Evolutionary conservation across 169 alveolate species (phyloP).

Genomic region (Blepharisma undulans): DNA sequence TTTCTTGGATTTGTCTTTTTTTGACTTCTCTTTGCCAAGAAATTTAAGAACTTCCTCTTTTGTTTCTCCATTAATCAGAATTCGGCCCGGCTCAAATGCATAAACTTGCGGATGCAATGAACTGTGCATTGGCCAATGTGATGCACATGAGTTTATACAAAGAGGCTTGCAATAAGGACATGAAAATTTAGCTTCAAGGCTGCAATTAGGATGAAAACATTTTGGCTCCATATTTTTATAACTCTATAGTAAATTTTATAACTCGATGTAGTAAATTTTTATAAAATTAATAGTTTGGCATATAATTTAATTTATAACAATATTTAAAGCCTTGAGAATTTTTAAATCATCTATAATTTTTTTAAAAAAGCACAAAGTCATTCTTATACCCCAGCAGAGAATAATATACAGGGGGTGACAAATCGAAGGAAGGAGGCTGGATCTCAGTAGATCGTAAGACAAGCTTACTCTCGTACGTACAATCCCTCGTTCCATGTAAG

Average conservation of each 20-base stretch:
- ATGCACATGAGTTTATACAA: not conserved
- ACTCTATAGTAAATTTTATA: too few relatives aligned
- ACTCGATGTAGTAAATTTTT: not conserved
- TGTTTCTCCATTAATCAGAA: not conserved
- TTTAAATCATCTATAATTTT: too few relatives aligned
- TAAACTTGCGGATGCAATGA: not conserved
- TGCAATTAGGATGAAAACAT: not conserved
- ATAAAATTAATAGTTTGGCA: not conserved
- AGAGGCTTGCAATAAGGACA: not conserved
- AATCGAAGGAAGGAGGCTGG: not conserved
- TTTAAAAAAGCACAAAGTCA: not conserved
- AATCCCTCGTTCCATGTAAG: not conserved
- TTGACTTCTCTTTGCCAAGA: not conserved
- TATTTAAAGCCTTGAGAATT: too few relatives aligned
- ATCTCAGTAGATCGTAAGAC: not conserved
- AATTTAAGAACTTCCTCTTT: not conserved
- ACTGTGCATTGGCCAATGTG: not conserved
- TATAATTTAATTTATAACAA: too few relatives aligned
- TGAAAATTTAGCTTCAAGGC: not conserved
- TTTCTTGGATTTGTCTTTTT: not conserved
- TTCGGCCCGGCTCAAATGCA: not conserved
- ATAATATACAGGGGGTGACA: not conserved
- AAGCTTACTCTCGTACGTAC: not conserved
- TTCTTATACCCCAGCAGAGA: not conserved
- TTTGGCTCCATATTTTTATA: not conserved